Base-by-base conservation (phyloP, 169 alveolate species). In the Eimeria zaria region DNA sequence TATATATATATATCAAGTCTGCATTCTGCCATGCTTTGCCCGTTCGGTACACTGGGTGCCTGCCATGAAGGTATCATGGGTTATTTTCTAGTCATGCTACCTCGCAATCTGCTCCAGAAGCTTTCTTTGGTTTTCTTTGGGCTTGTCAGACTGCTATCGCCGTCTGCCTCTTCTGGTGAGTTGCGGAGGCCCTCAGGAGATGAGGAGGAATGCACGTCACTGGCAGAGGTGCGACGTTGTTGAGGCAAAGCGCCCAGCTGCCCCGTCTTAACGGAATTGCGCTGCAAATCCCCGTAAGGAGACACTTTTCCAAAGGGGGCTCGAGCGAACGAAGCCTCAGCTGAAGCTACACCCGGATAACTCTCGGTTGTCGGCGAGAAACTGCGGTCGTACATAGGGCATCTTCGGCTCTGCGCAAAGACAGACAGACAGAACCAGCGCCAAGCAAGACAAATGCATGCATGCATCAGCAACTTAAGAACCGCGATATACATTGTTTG, bases 101-200 rank as follows among this genome's bases (percentile, higher is more conserved):
- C 41, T 46, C 71, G 55, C 9, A 83, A 51, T 2, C 91, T 74
- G 64, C 58, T 83, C 91, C 91, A 83, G 74, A 83, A 18, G 74
- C 76, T n/a, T 58, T 53, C 69, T 7, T n/a, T 48, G 16, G 91
- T n/a, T 16, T 53, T 48, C 91, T 27, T 83, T 9, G 41, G 69
- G 41, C 53, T 58, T 9, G 51, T 20, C 7, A 53, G 39, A 53
- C 39, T 83, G 48, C 74, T 83, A 5, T 83, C 91, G 24, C 76
- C 33, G 11, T 83, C 91, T 30, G 71, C 36, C 22, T 51, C 74
- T 2, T 55, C 91, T 30, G 71, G 76, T 22, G 74, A 53, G 41
- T 55, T 53, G 24, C 62, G 91, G 30, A 36, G 74, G 2, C 91
- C 91, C 11, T 83, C 91, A n/a, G 71, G 91, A 5, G 91, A 83